Evolutionary conservation across 169 alveolate genomes (phyloP), one percentile per base, ranked within the genome.

Genomic region (Plasmodium knowlesi): DNA sequence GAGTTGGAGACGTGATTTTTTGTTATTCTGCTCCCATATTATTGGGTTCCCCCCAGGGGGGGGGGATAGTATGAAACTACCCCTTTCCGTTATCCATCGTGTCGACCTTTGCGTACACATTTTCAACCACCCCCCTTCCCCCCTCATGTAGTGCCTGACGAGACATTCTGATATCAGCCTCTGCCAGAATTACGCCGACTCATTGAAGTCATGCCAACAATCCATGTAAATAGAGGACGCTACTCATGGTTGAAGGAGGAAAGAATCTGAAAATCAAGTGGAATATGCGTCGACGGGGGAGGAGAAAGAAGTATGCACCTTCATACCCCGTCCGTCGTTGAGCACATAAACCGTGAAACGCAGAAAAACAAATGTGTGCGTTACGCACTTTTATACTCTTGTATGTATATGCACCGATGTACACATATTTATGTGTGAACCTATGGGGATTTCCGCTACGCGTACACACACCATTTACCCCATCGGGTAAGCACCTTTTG

Each of bases 151-250:
- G 95, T 91, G 95, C 39, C 46, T 91, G 71, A 81, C 76, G 95
- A 67, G 85, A 25, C 95, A 91, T 74, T 74, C 95, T 0, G 95
- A 91, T 39, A 72, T 91, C 30, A 91, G 95, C 43, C 32, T 91
- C 37, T 91, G 95, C 53, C 95, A 91, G 54, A 91, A 91, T 25
- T 91, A 91, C 53, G 95, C 95, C 28, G 92, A 91, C 74, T 91
- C 95, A 8, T 71, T 91, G 32, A 91, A 91, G 28, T 81, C 95
- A 43, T 91, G 95, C 22, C 95, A 91, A 12, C 95, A 91, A 41
- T 81, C 84, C 5, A 91, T 91, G 95, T 91, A 74, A 89, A 16
- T 16, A 30, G 43, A 74, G n/a, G 5, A 74, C 43, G 25, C 43
- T 43, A 14, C 53, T 32, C 22, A 1, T 3, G 9, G 83, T 28